Evolutionary conservation across 2,329 filamentous ascomycete species (phyloP).

Genomic region (Colletotrichum sp.): DNA sequence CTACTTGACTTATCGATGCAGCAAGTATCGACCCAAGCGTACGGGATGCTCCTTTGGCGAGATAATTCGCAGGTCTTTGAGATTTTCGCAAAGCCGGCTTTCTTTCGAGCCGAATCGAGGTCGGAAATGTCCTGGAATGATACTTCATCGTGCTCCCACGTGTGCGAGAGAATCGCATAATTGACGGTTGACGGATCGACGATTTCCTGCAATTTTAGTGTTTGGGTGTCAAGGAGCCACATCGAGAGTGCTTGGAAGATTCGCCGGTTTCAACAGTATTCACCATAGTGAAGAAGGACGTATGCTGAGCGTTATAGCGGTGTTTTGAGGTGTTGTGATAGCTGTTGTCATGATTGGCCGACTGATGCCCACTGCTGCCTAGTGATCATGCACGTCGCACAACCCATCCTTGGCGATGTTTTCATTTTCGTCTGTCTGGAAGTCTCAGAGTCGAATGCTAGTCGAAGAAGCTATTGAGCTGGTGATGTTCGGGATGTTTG

Average conservation of each 20-base stretch:
- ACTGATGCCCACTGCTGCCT: background rate
- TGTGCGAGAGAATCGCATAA: slow-evolving; percentile 30
- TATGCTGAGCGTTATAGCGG: background rate
- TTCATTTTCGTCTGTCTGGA: background rate
- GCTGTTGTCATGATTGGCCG: background rate
- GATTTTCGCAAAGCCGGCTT: slow-evolving; percentile 15
- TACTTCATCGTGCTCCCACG: slow-evolving; percentile 28
- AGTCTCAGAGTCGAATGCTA: background rate
- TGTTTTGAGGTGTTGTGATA: background rate
- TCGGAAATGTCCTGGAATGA: slow-evolving; percentile 17
- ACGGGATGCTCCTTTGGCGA: background rate
- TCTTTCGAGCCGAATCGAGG: background rate
- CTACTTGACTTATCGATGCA: slow-evolving; percentile 29
- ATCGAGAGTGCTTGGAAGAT: background rate
- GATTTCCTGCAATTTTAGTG: background rate
- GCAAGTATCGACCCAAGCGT: slow-evolving; percentile 28
- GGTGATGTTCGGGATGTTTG: background rate
- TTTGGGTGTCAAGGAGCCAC: background rate
- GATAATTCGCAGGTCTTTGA: background rate
- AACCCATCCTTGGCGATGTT: background rate
- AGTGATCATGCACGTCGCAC: background rate
- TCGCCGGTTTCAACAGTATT: too few relatives aligned
- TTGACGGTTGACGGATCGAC: background rate
- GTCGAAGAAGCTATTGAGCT: background rate
- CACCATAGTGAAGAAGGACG: too few relatives aligned